Evolutionary conservation across 2,329 filamentous ascomycete genomes (phyloP).

Genomic region (Cercospora citrullina): DNA sequence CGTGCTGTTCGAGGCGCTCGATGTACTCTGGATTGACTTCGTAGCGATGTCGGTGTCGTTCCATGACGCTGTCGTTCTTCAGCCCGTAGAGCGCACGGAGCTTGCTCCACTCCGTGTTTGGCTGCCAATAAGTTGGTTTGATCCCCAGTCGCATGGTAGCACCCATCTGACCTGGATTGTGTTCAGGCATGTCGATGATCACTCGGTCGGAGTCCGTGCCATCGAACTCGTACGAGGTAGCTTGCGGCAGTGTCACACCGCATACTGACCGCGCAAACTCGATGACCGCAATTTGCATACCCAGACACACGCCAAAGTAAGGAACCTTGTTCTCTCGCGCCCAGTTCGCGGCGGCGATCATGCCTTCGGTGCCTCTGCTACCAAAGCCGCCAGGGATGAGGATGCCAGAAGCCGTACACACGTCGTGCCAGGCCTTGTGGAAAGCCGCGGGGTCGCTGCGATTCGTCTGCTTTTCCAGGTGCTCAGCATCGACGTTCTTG

Average conservation of each 20-base stretch:
- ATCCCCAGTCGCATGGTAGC: constrained; percentile 85
- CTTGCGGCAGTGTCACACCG: constrained; percentile 55
- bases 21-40: constrained; percentile 84
- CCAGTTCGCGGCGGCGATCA: constrained; percentile 85
- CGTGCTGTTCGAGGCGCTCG: constrained; percentile 64
- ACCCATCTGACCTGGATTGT: constrained; percentile 72
- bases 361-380: constrained; percentile 77
- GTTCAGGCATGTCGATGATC: constrained; percentile 92
- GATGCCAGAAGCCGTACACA: constrained; percentile 69
- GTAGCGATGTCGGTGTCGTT: constrained; percentile 86
- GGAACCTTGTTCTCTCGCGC: constrained; percentile 78
- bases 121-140: constrained; percentile 72
- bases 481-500: constrained; percentile 79
- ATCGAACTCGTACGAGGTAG: constrained; percentile 59
- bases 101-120: constrained; percentile 73
- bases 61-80: constrained; percentile 50
- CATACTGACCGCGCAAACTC: constrained; percentile 80
- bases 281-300: constrained; percentile 90
- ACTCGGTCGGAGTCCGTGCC: constrained; percentile 64
- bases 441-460: constrained; percentile 67
- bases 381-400: constrained; percentile 80
- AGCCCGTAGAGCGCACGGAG: constrained; percentile 72
- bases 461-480: constrained; percentile 70
- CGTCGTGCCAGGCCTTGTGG: constrained; percentile 76
- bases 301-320: constrained; percentile 86